Evolutionary conservation across 192 early-diverging fungal genomes (phyloP).

Genomic region (Ambispora gerdemannii): DNA sequence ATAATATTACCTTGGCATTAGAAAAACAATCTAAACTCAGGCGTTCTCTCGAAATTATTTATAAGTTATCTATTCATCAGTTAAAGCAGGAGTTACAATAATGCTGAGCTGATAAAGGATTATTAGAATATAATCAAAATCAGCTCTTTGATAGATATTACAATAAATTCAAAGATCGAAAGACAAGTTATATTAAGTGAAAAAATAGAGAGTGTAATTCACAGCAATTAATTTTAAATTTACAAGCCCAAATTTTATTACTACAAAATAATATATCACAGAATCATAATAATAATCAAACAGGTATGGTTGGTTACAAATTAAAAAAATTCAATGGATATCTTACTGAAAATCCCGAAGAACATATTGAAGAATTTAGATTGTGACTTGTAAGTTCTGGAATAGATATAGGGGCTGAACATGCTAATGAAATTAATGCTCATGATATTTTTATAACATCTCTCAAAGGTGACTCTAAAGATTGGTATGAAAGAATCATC

Average conservation of each 20-base stretch:
- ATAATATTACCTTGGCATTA: not conserved
- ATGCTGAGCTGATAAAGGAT: too few species aligned
- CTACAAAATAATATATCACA: constrained; percentile 18
- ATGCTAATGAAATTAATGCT: not conserved
- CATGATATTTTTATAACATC: not conserved
- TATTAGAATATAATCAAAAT: too few species aligned
- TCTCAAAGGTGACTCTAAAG: not conserved
- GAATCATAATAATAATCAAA: not conserved
- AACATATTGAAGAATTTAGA: too few species aligned
- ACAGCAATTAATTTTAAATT: too few species aligned
- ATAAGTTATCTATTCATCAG: not conserved
- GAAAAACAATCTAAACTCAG: constrained; percentile 13
- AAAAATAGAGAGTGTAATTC: too few species aligned
- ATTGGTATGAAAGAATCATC: constrained; percentile 5
- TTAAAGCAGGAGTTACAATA: not conserved
- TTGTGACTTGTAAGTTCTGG: constrained; percentile 1
- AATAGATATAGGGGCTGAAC: constrained; percentile 1
- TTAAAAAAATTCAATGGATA: not conserved
- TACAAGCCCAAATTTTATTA: too few species aligned
- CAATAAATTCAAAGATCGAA: too few species aligned
- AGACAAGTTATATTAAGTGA: constrained; percentile 1
- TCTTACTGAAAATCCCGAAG: too few species aligned
- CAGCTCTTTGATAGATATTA: too few species aligned
- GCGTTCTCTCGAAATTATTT: too few species aligned
- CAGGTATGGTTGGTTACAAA: not conserved